Evolutionary conservation across 2,329 filamentous ascomycete species (phyloP), one percentile per base, ranked within the genome.

Genomic region (Coniochaeta hoffmannii): DNA sequence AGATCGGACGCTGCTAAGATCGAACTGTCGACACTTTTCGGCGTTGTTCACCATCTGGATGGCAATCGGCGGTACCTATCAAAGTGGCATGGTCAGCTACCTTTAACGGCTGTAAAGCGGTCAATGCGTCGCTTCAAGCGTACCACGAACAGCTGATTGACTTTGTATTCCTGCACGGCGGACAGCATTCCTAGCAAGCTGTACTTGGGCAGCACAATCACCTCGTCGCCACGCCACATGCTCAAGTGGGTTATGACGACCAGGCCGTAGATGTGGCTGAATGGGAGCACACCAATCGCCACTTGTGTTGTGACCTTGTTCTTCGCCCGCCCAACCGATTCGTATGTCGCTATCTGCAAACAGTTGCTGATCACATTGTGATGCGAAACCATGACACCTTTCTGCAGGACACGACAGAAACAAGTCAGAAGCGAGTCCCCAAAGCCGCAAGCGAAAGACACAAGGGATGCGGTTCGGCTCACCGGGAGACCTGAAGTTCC

Each of bases 311-410:
- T 64, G 53, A 68, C 35, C 17, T 64, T 64, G 14, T 60, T 60
- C 9, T 56, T 58, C 55, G 61, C 53, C 62, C 72, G 61, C 55
- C 64, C 58, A 57, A 67, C 53, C 51, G 69, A 53, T 50, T 75
- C 66, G 55, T 66, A 82, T 1, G 75, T 71, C 3, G 65, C 62
- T 36, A 86, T 74, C 66, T 90, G 88, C 51, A 90, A 65, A 0
- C 81, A 77, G 64, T 91, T 91, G 34, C 86, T 80, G 50, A 91
- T 90, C 15, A 90, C 82, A 62, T 90, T 91, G 28, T 75, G 73
- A 67, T 91, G 88, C 5, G 86, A 83, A 53, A 91, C 87, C 84
- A 88, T 90, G 26, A 90, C 88, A 53, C 85, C 87, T 84, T 89
- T 89, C 82, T 87, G 58, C 17, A 52, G 1, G 35, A 11, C 12